These are phyloP conservation scores for Lagenaria siceraria DNA, from an alignment of 306 rosid genomes.

Conservation along the genomic window DNA sequence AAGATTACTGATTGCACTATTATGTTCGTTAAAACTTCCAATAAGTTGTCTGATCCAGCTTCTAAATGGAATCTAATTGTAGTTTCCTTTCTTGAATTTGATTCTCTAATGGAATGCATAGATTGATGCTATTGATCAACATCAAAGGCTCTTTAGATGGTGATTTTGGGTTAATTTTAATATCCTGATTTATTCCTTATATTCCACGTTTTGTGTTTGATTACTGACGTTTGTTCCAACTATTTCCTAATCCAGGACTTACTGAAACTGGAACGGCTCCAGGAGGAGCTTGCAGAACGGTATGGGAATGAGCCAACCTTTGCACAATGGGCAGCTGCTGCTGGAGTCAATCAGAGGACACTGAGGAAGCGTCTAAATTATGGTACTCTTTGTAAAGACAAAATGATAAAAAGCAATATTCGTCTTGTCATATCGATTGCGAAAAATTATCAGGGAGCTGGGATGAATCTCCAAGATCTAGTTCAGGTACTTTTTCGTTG, in stretches of 20 bases:
- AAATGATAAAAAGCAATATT: conserved; percentile 86
- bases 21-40: background rate
- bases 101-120: background rate
- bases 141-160: background rate
- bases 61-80: background rate
- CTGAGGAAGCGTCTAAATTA: conserved; percentile 63
- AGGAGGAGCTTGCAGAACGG: conserved; percentile 60
- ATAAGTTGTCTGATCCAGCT: background rate
- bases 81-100: background rate
- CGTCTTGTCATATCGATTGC: conserved; percentile 95
- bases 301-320: conserved; percentile 61
- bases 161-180: background rate
- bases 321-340: conserved; percentile 92
- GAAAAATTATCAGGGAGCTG: conserved; percentile 77
- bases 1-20: background rate
- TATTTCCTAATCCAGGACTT: conserved; percentile 48
- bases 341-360: conserved; percentile 71
- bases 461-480: conserved; percentile 93
- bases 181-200: background rate
- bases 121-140: background rate
- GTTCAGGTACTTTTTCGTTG: conserved; percentile 55
- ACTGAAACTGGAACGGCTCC: conserved; percentile 71
- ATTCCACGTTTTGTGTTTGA: conserved; percentile 7
- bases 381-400: conserved; percentile 77
- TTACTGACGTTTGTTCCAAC: conserved; percentile 18